phyloP scores from a whole-genome alignment of 371 early-diverging fungal genomes.

The Blakeslea trispora region DNA sequence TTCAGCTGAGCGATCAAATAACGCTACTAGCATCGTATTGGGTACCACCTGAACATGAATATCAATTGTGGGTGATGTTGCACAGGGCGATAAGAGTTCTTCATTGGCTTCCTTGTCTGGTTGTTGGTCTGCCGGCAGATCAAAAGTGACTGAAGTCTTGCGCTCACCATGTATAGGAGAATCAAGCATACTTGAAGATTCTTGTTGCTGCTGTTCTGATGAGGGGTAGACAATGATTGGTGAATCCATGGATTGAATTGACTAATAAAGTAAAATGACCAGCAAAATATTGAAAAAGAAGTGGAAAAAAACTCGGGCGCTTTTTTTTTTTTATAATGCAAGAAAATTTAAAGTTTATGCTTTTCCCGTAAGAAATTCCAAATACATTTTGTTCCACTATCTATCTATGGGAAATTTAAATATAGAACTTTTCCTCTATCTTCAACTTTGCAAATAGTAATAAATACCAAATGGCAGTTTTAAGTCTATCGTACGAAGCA shows the following conservation, averaged over 20 bases:
- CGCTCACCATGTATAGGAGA: neutral
- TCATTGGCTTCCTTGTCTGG: constrained; percentile 1
- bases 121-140: constrained; percentile 27
- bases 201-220: neutral
- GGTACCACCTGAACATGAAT: constrained; percentile 47
- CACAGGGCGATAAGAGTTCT: constrained; percentile 30
- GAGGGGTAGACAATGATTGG: neutral
- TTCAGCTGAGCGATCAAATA: constrained; percentile 45
- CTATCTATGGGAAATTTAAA: too few relatives aligned
- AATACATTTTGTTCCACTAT: neutral
- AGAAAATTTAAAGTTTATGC: neutral
- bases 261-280: neutral
- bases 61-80: constrained; percentile 31
- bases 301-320: neutral
- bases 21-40: constrained; percentile 44
- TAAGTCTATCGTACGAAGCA: too few relatives aligned
- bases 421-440: too few relatives aligned
- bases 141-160: constrained; percentile 47
- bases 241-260: neutral
- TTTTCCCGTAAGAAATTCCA: neutral
- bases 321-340: neutral
- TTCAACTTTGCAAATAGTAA: too few relatives aligned
- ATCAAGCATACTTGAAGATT: neutral
- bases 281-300: neutral
- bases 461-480: too few relatives aligned